Conservation (phyloP, 345 rosid genomes). For the Draba incana region DNA sequence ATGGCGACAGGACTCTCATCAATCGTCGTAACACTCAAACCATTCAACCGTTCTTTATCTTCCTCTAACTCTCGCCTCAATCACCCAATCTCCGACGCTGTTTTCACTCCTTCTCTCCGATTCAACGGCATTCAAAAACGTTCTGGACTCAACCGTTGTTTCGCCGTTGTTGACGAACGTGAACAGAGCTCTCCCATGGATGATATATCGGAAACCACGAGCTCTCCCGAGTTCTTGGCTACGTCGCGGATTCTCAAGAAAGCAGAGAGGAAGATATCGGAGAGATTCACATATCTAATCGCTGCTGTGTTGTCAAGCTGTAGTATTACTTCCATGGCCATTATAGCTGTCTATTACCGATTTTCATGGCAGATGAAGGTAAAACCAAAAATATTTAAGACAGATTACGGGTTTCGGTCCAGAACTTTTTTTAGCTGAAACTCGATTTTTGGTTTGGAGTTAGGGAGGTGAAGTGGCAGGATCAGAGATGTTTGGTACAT, state of each 20-base stretch:
- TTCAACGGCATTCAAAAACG: neutral
- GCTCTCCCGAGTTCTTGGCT: conserved; percentile 13
- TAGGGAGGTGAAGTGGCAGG: conserved; percentile 78
- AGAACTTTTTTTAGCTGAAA: too few relatives aligned
- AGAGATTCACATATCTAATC: conserved; percentile 67
- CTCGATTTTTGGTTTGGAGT: neutral
- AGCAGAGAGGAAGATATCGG: conserved; percentile 58
- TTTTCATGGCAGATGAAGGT: conserved; percentile 90
- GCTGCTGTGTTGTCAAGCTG: conserved; percentile 81
- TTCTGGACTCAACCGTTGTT: conserved; percentile 18
- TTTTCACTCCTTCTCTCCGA: conserved; percentile 22
- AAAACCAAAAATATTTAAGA: neutral
- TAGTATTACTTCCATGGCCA: conserved; percentile 74
- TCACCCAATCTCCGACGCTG: conserved; percentile 4
- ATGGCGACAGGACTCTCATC: conserved; percentile 37
- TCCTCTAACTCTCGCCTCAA: neutral
- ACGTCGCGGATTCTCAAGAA: conserved; percentile 48
- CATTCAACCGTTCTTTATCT: conserved; percentile 18
- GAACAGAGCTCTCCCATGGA: conserved; percentile 27
- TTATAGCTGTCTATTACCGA: conserved; percentile 73
- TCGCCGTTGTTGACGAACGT: neutral
- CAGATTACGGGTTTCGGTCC: too few relatives aligned
- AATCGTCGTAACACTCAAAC: conserved; percentile 23
- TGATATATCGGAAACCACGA: conserved; percentile 9
- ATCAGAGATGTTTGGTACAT: conserved; percentile 84